These are phyloP conservation scores for Boletus vermiculosoides DNA, from an alignment of 768 basidiomycete species.

Conservation along the genomic window DNA sequence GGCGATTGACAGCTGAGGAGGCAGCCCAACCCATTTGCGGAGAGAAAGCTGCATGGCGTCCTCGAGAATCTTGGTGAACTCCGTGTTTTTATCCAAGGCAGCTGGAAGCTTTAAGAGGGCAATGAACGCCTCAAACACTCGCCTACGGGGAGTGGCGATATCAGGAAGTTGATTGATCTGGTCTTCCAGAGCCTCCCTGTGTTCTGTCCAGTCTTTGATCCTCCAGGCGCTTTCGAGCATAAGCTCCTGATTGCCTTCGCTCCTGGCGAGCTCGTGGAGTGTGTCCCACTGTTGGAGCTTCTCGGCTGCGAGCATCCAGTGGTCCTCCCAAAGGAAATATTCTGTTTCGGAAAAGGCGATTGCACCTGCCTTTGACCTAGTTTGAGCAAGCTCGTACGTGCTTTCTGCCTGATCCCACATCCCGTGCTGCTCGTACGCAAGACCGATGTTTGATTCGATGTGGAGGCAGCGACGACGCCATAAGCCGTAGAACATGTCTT, in stretches of 20 bases:
- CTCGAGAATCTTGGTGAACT: conserved; percentile 87
- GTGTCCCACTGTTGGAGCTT: conserved; percentile 99
- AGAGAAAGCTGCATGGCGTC: conserved; percentile 96
- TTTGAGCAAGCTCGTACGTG: conserved; percentile 89
- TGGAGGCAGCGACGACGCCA: conserved; percentile 92
- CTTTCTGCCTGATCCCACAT: conserved; percentile 93
- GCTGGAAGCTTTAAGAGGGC: conserved; percentile 83
- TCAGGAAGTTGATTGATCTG: conserved; percentile 79
- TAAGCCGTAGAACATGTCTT: conserved; percentile 95
- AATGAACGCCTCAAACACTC: conserved; percentile 96
- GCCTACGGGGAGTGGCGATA: conserved; percentile 88
- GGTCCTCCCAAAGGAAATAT: conserved; percentile 98
- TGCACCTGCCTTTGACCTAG: conserved; percentile 72
- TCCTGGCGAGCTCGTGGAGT: conserved; percentile 84
- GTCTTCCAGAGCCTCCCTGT: conserved; percentile 74
- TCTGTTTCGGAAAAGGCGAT: conserved; percentile 93
- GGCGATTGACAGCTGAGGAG: conserved; percentile 81
- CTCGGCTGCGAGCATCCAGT: conserved; percentile 94
- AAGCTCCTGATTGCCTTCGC: conserved; percentile 88
- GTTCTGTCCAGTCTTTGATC: conserved; percentile 86
- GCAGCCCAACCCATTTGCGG: conserved; percentile 92
- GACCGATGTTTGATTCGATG: conserved; percentile 81
- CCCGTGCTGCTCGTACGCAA: conserved; percentile 93
- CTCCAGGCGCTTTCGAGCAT: conserved; percentile 96
- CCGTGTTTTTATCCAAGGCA: conserved; percentile 77